Base-by-base conservation (phyloP, 306 rosid species). In the Potentilla sterilis region DNA sequence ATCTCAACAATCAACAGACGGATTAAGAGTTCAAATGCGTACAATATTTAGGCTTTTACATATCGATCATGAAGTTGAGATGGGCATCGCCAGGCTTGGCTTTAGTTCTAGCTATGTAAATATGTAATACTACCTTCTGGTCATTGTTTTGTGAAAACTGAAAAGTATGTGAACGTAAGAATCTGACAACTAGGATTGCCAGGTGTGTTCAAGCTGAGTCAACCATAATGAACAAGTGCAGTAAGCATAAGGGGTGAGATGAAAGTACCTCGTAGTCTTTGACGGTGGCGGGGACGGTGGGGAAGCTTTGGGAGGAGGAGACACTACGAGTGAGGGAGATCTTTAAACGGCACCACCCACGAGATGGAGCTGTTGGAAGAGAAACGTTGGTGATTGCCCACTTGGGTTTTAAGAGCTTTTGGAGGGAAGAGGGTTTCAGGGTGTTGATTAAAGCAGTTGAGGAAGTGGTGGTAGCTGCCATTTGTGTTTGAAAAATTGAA, bases 231-330 rank as follows among this genome's bases (percentile, higher is more conserved):
- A 32, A 70, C 9, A 70, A 7, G 9, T 9, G 21, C 14, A 32
- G 22, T 6, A 40, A 32, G 10, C 15, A 40, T 1, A 46, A 57
- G 16, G 5, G 40, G 5, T 44, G 78, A 55, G 35, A 48, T 14
- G 52, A 22, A 67, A 37, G 8, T 57, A 95, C 98, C 97, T 92
- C 89, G 77, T 92, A 92, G 69, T 90, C 76, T 46, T 77, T 61
- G 65, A 89, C 77, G 85, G 85, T 57, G 37, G 84, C 59, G 2
- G 96, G 91, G 77, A 75, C 24, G 13, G 94, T 54, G 85, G 88
- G 88, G 84, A 83, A 80, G 54, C 89, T 76, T 46, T 77, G 85
- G 85, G 87, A 86, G 70, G 87, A 85, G 72, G 87, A 73, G 67
- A 75, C 66, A 35, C n/a, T n/a, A n/a, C 61, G 75, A 77, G 69